Base-by-base conservation (phyloP, 1,284 basidiomycete species). In the Ustilago hordei region DNA sequence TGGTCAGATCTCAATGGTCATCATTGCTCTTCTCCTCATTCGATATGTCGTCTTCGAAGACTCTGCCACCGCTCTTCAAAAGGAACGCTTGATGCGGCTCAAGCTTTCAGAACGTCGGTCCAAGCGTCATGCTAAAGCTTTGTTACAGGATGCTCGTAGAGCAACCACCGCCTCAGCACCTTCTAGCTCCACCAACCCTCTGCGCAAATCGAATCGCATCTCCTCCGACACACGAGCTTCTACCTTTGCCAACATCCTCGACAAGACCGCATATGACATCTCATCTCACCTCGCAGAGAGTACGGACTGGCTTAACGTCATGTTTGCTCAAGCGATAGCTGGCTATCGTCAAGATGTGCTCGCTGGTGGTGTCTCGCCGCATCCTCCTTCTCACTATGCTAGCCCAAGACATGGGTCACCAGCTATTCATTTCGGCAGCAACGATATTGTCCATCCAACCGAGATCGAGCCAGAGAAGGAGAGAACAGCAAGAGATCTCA, bases 11-110 rank as follows among this genome's bases (percentile, higher is more conserved):
- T 87, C 87, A 13, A 88, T 89, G 64, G 68, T 79, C 36, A 32
- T 81, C 58, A 64, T 77, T 31, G 70, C 75, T 3, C 45, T 74
- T 2, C 52, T 81, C 13, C 55, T 79, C 69, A 85, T 90, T 50
- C 87, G 89, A 54, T 90, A 89, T 84, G 87, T 90, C 78, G 88
- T 90, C 55, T 89, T 90, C 73, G 88, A 89, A 52, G 86, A 88
- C 56, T 78, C 77, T 32, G 75, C 75, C 8, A 71, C 64, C 2
- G 70, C 79, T 3, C 65, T 76, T 13, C 75, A 72, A 60, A 68
- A 81, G 58, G 63, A 73, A 62, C 68, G 74, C 19, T 62, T 77
- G 17, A 72, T 72, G 74, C 69, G 74, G 43, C 74, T 77, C 63
- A 77, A 77, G 63, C 59, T 77, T 28, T 72, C 69, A 0, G 65